Conservation (phyloP, 441 rosid genomes). For the Populus hybrid region DNA sequence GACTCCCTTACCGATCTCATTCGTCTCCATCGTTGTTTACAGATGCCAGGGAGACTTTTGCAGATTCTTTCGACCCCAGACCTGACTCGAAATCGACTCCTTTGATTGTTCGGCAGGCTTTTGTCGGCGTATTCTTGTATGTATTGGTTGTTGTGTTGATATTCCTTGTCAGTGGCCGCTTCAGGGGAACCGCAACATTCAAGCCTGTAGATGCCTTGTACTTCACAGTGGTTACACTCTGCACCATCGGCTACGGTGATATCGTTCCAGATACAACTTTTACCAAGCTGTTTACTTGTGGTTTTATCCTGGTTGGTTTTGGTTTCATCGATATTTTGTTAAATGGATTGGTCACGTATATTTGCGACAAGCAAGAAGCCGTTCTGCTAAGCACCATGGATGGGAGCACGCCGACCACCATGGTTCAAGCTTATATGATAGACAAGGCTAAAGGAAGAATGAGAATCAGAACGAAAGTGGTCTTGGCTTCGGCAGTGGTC, state of each 20-base stretch:
- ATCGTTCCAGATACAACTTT: constrained; percentile 57
- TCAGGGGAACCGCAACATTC: constrained; percentile 40
- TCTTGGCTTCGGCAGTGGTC: constrained; percentile 48
- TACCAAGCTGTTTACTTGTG: constrained; percentile 57
- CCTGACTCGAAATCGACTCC: constrained; percentile 31
- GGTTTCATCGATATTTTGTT: constrained; percentile 64
- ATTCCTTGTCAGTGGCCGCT: constrained; percentile 32
- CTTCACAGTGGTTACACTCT: constrained; percentile 61
- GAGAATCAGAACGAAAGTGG: constrained; percentile 61
- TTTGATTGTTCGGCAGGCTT: constrained; percentile 51
- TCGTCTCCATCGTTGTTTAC: constrained; percentile 64
- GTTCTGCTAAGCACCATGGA: constrained; percentile 55
- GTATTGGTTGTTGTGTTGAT: constrained; percentile 33
- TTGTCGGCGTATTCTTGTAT: constrained; percentile 43
- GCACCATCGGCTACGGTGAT: constrained; percentile 73
- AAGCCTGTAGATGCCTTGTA: constrained; percentile 59
- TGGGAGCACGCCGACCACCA: constrained; percentile 40
- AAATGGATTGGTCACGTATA: constrained; percentile 56
- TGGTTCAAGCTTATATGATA: constrained; percentile 46
- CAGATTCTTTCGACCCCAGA: constrained; percentile 24
- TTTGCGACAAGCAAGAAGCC: constrained; percentile 62
- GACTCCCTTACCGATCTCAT: constrained; percentile 38
- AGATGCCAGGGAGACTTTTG: constrained; percentile 26
- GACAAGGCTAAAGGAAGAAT: constrained; percentile 64
- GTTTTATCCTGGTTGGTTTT: constrained; percentile 53